Percentiles rank a stretch among this genome's conserved stretches.
Conservation (phyloP, 345 rosid genomes). For the Citrus maxima region DNA sequence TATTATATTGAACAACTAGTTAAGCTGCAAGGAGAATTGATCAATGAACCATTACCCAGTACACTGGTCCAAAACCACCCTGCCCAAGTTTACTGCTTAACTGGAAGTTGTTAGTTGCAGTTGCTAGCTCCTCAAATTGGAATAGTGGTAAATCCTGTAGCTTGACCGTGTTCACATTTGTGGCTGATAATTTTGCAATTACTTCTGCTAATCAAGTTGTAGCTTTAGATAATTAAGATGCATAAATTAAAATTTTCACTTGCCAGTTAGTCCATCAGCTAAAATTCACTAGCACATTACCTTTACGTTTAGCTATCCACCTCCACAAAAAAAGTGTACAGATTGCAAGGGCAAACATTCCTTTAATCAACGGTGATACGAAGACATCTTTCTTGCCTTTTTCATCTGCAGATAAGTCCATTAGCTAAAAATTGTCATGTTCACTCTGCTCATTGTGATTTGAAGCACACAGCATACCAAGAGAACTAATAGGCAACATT, state of each 20-base stretch:
- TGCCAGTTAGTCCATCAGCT: not conserved
- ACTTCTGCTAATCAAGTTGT: not conserved
- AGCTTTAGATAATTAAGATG: not conserved
- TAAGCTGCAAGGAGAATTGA: not conserved
- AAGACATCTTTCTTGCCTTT: not conserved
- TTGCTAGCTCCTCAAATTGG: conserved; percentile 18
- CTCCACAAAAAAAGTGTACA: conserved; percentile 5
- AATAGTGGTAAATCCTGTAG: conserved; percentile 26
- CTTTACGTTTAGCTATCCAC: conserved; percentile 20
- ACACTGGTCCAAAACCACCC: conserved; percentile 45
- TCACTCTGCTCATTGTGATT: not conserved
- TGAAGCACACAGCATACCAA: not conserved
- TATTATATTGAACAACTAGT: not conserved
- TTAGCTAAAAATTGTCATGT: not conserved
- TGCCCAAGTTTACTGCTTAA: conserved; percentile 28
- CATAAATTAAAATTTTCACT: not conserved
- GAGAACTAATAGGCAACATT: not conserved
- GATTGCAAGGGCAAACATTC: conserved; percentile 11
- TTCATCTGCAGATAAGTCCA: conserved; percentile 7
- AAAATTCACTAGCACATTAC: not conserved
- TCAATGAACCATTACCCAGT: conserved; percentile 24
- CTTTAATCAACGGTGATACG: not conserved
- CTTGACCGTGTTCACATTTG: not conserved
- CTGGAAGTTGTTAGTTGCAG: conserved; percentile 29
- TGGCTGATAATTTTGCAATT: not conserved